These are phyloP conservation scores for Coniochaeta hoffmannii DNA, from an alignment of 2,329 filamentous ascomycete genomes.

Conservation along the genomic window DNA sequence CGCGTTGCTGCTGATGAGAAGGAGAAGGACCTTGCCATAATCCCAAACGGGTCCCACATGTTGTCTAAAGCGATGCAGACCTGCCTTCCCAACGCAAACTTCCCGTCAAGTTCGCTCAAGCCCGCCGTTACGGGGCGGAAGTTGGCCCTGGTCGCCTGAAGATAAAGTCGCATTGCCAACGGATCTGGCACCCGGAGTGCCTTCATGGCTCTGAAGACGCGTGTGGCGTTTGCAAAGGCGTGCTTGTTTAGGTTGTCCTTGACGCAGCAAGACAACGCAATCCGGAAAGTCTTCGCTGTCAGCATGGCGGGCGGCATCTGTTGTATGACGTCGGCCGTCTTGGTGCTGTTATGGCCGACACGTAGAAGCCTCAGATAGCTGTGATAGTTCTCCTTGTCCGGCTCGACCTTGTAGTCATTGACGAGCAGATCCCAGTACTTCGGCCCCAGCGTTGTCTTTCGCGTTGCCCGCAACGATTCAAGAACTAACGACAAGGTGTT, in stretches of 20 bases:
- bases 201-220: conserved; percentile 59
- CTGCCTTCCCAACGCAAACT: conserved; percentile 39
- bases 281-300: conserved; percentile 51
- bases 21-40: conserved; percentile 23
- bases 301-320: conserved; percentile 40
- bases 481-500: conserved; percentile 65
- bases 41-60: conserved; percentile 41
- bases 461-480: conserved; percentile 52
- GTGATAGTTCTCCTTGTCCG: conserved; percentile 66
- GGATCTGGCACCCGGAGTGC: conserved; percentile 39
- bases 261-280: conserved; percentile 67
- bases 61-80: conserved; percentile 41
- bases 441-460: conserved; percentile 53
- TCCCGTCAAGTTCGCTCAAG: conserved; percentile 18
- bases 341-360: conserved; percentile 55
- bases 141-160: conserved; percentile 45
- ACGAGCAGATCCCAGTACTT: conserved; percentile 76
- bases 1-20: conserved; percentile 21
- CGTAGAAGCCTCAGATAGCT: conserved; percentile 62
- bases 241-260: conserved; percentile 71
- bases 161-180: conserved; percentile 43
- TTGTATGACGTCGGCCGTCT: conserved; percentile 51
- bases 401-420: conserved; percentile 49
- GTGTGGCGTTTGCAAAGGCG: conserved; percentile 55
- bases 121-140: conserved; percentile 27